A percentile compares a stretch with the other conserved stretches of the same genome.
Conservation (phyloP, 106 monocot genomes). For the Allium cepa region DNA sequence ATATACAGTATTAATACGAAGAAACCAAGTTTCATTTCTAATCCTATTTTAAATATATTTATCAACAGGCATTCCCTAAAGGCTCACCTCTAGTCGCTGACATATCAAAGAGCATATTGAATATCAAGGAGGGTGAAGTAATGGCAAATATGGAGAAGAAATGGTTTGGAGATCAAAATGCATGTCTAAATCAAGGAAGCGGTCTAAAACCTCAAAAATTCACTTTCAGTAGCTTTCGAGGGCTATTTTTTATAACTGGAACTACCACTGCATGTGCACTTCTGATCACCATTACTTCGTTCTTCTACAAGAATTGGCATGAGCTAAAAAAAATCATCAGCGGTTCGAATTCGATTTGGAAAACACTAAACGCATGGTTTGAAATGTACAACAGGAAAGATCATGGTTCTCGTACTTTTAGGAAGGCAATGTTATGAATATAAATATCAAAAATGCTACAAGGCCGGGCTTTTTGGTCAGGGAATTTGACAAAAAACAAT, state of each 20-base stretch:
- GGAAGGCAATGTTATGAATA: background rate
- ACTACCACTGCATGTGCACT: slow-evolving; percentile 12
- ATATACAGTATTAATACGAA: too few species aligned
- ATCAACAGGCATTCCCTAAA: slow-evolving; percentile 11
- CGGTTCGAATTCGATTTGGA: background rate
- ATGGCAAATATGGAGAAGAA: slow-evolving; percentile 10
- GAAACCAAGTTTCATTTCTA: too few species aligned
- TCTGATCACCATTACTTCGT: slow-evolving; percentile 13
- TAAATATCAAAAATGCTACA: background rate
- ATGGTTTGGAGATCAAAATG: slow-evolving; percentile 14
- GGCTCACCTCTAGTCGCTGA: slow-evolving; percentile 12
- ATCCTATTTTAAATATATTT: too few species aligned
- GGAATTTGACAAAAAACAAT: too few species aligned
- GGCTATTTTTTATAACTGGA: slow-evolving; percentile 39
- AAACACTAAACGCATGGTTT: background rate
- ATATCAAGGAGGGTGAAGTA: slow-evolving; percentile 3
- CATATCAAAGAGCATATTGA: slow-evolving; percentile 10
- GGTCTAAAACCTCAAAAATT: slow-evolving; percentile 14
- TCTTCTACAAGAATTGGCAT: slow-evolving; percentile 14
- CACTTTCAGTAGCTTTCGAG: slow-evolving; percentile 26
- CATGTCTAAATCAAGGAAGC: slow-evolving; percentile 6
- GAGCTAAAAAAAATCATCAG: background rate
- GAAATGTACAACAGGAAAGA: slow-evolving; percentile 13
- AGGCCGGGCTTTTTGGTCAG: too few species aligned
- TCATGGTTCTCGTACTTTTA: background rate